phyloP scores from a whole-genome alignment of 2,329 filamentous ascomycete species.

The Pyrenophora seminiperda region DNA sequence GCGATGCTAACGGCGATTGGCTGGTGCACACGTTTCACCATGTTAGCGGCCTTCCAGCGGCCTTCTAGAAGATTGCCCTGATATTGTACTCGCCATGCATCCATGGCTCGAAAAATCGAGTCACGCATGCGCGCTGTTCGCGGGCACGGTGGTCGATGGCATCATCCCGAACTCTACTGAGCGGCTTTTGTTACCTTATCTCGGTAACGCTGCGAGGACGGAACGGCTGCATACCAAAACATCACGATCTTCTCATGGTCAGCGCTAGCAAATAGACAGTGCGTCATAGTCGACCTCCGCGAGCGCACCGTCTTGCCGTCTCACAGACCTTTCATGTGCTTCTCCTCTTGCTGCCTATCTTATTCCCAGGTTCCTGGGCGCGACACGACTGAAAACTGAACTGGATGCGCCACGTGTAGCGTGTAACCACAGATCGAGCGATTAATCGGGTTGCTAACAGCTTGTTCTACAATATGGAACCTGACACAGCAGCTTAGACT shows the following conservation, averaged over 20 bases:
- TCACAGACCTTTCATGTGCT: conserved; percentile 13
- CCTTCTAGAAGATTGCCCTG: conserved; percentile 32
- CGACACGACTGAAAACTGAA: conserved; percentile 20
- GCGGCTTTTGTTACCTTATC: conserved; percentile 4
- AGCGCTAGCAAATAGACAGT: conserved; percentile 7
- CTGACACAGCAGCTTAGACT: conserved; percentile 17
- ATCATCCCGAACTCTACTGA: conserved; percentile 21
- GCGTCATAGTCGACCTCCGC: conserved; percentile 7
- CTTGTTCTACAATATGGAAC: conserved; percentile 21
- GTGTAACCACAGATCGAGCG: conserved; percentile 17
- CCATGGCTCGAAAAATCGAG: conserved; percentile 26
- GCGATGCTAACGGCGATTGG: conserved; percentile 17
- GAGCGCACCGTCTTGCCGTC: conserved; percentile 14
- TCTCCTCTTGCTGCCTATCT: conserved; percentile 19
- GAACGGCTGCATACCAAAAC: conserved; percentile 7
- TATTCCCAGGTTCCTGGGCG: conserved; percentile 23
- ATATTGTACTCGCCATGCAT: conserved; percentile 30
- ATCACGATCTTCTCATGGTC: conserved; percentile 7
- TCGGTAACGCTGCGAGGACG: conserved; percentile 14
- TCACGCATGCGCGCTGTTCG: conserved; percentile 17
- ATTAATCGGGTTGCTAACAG: conserved; percentile 13
- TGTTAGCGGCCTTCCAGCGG: conserved; percentile 38
- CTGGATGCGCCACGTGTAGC: conserved; percentile 20
- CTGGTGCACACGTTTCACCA: conserved; percentile 33
- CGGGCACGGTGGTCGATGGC: conserved; percentile 19